Percentiles rank a stretch among this genome's conserved stretches.
Evolutionary conservation across 2,329 filamentous ascomycete genomes (phyloP).

Genomic region (Neonectria sp.): DNA sequence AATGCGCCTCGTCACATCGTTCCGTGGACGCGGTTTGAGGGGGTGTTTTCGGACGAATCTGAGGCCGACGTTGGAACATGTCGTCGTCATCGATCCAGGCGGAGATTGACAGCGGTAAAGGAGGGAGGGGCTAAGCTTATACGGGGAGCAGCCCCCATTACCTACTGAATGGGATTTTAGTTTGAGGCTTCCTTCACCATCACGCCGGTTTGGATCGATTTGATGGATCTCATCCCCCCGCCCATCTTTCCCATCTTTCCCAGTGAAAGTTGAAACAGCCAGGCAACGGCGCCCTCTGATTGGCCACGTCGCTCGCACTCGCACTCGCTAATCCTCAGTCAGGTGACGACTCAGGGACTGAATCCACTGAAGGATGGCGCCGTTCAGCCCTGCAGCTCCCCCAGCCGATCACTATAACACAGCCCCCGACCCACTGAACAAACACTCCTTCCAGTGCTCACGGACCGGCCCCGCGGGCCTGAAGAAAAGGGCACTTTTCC

Average conservation of each 20-base stretch:
- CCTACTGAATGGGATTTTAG: too few species aligned
- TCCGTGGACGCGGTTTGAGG: background rate
- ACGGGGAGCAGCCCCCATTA: background rate
- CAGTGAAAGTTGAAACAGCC: background rate
- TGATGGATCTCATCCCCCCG: background rate
- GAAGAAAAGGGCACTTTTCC: background rate
- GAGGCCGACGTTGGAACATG: background rate
- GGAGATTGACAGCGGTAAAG: background rate
- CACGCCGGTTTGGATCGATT: too few species aligned
- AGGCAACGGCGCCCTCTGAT: background rate
- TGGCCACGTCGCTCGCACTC: background rate
- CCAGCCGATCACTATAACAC: background rate
- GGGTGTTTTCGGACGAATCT: background rate
- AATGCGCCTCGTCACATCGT: conserved; percentile 1
- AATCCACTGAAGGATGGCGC: background rate
- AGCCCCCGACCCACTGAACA: conserved; percentile 9
- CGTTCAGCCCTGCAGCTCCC: background rate
- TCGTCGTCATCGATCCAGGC: conserved; percentile 1
- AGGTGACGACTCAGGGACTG: background rate
- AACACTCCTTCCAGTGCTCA: background rate
- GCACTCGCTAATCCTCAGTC: conserved; percentile 2
- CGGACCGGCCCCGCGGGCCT: background rate
- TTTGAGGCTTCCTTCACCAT: background rate
- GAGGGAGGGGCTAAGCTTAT: background rate
- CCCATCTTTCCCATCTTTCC: background rate